Evolutionary conservation across 306 rosid genomes (phyloP).

Genomic region (Dalbergia oliveri): DNA sequence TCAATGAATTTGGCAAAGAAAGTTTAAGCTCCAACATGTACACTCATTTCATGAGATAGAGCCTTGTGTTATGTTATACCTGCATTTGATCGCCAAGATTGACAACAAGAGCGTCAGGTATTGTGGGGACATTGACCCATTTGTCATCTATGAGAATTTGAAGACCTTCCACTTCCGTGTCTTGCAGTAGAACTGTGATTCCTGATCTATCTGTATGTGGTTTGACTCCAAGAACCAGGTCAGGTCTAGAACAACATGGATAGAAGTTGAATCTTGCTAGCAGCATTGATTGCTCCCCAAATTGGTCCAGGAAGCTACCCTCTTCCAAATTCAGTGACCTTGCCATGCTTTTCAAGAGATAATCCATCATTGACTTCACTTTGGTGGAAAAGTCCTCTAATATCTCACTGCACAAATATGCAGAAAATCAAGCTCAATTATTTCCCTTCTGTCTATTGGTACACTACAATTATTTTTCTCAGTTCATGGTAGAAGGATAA

Average conservation of each 20-base stretch:
- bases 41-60: neutral
- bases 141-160: conserved; percentile 55
- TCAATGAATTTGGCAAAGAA: neutral
- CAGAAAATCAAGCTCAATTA: neutral
- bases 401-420: conserved; percentile 44
- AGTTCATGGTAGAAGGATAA: conserved; percentile 1
- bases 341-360: conserved; percentile 56
- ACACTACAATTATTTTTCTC: neutral
- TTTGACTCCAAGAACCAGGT: conserved; percentile 72
- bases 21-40: neutral
- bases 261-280: conserved; percentile 63
- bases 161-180: conserved; percentile 69
- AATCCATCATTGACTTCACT: conserved; percentile 55
- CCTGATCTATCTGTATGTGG: conserved; percentile 75
- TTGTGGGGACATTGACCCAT: conserved; percentile 68
- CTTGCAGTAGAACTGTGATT: conserved; percentile 69
- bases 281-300: conserved; percentile 52
- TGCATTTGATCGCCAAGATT: conserved; percentile 79
- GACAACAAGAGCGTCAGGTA: conserved; percentile 65
- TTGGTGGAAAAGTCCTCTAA: conserved; percentile 50
- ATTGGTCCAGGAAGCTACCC: conserved; percentile 55
- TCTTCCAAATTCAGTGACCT: conserved; percentile 63
- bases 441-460: neutral
- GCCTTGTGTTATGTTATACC: conserved; percentile 40
- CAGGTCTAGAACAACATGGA: conserved; percentile 68